Conservation (phyloP, 2,329 filamentous ascomycete genomes). For the Graphilbum sp. region DNA sequence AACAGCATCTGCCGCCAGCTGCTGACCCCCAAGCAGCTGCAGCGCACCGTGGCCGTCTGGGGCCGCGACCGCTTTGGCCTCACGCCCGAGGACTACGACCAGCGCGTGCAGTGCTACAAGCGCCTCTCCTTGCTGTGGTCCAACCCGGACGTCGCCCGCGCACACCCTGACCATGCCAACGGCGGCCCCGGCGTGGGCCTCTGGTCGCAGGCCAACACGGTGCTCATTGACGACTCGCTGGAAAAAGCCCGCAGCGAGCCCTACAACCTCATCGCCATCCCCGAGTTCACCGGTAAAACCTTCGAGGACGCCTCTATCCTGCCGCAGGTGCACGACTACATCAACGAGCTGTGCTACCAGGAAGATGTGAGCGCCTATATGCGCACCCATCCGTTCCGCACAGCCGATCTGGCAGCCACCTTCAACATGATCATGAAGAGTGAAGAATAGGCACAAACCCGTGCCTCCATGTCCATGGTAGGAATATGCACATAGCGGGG, state of each 20-base stretch:
- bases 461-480: too few species aligned
- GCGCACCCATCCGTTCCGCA: constrained; percentile 29
- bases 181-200: constrained; percentile 14
- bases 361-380: constrained; percentile 48
- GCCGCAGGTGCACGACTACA: constrained; percentile 43
- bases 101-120: constrained; percentile 80
- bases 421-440: too few species aligned
- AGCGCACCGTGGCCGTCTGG: constrained; percentile 54
- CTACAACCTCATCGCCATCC: constrained; percentile 63
- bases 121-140: constrained; percentile 59
- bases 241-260: constrained; percentile 76
- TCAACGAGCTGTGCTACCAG: constrained; percentile 37
- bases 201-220: constrained; percentile 76
- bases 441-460: too few species aligned
- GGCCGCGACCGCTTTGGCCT: constrained; percentile 62
- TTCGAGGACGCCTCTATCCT: constrained; percentile 28
- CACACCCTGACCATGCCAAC: constrained; percentile 24
- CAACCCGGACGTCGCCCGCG: constrained; percentile 23
- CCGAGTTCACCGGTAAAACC: constrained; percentile 48
- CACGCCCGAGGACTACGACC: constrained; percentile 42
- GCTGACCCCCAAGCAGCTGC: constrained; percentile 20
- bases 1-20: constrained; percentile 47
- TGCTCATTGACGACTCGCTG: constrained; percentile 71
- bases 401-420: neutral
- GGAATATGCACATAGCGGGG: too few species aligned